Percentiles rank a stretch among this genome's conserved stretches.
Conservation (phyloP, 805 yeast genomes). For the Yarrowia sp. region DNA sequence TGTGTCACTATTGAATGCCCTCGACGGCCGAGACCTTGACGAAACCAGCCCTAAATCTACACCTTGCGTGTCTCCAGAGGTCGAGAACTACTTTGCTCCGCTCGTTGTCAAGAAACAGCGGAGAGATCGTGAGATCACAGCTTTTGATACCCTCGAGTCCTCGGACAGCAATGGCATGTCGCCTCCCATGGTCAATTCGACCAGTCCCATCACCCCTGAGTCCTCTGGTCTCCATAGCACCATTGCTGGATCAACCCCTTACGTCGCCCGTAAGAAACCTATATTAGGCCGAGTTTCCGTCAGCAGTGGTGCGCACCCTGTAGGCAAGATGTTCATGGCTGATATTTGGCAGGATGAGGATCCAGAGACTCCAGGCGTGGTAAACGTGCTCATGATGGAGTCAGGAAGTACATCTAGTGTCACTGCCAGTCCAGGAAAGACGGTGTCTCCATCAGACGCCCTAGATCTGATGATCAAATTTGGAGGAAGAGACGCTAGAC, state of each 20-base stretch:
- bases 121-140: neutral
- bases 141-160: slow-evolving; percentile 24
- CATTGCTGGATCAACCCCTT: slow-evolving; percentile 22
- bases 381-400: neutral
- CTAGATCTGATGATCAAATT: slow-evolving; percentile 29
- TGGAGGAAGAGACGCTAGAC: slow-evolving; percentile 23
- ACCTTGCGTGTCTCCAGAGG: slow-evolving; percentile 21
- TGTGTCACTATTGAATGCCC: slow-evolving; percentile 2
- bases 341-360: slow-evolving; percentile 26
- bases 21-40: slow-evolving; percentile 6
- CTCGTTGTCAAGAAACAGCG: slow-evolving; percentile 13
- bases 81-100: slow-evolving; percentile 16
- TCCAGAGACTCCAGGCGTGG: neutral
- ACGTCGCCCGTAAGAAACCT: neutral
- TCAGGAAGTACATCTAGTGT: neutral
- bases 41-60: neutral
- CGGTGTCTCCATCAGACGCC: slow-evolving; percentile 19
- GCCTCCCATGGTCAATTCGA: slow-evolving; percentile 9
- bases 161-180: slow-evolving; percentile 22
- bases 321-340: slow-evolving; percentile 1
- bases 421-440: neutral
- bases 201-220: slow-evolving; percentile 28
- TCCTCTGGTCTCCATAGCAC: slow-evolving; percentile 7
- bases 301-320: slow-evolving; percentile 12
- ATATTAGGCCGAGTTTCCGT: slow-evolving; percentile 2